phyloP scores from a whole-genome alignment of 1,284 basidiomycete species.

The Chondrostereum purpureum region DNA sequence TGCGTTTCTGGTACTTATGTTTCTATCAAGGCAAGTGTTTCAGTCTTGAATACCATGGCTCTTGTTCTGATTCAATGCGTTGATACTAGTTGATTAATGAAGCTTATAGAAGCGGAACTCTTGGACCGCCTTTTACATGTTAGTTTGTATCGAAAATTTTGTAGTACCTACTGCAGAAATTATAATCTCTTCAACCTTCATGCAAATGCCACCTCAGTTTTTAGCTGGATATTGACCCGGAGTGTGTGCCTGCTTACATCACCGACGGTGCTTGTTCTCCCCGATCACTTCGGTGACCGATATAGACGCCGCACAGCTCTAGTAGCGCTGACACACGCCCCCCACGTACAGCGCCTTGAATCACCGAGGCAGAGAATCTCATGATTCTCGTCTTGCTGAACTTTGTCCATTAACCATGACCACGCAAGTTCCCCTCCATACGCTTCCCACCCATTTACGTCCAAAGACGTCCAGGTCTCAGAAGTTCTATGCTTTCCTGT shows the following conservation, averaged over 20 bases:
- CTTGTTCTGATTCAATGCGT: slow-evolving; percentile 3
- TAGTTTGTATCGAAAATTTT: slow-evolving; percentile 20
- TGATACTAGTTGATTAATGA: slow-evolving; percentile 39
- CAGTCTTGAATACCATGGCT: not conserved
- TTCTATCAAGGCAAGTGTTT: slow-evolving; percentile 35
- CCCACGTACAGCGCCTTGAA: not conserved
- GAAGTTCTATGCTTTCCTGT: slow-evolving; percentile 44
- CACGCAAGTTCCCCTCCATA: slow-evolving; percentile 26
- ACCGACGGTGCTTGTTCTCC: no score
- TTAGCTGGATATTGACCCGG: no score
- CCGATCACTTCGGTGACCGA: no score
- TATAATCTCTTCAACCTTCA: no score
- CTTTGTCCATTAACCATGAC: slow-evolving; percentile 2
- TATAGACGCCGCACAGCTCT: not conserved
- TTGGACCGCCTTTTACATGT: slow-evolving; percentile 48
- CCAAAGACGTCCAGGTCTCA: slow-evolving; percentile 51
- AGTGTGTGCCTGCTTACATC: not conserved
- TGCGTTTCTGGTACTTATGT: slow-evolving; percentile 50
- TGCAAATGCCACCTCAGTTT: no score
- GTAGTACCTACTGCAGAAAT: no score
- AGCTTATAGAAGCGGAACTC: slow-evolving; percentile 35
- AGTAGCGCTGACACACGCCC: not conserved
- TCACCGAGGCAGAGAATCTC: not conserved
- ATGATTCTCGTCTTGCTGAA: no score
- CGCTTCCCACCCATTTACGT: slow-evolving; percentile 53